phyloP scores from a whole-genome alignment of 1,284 basidiomycete species.

The Ganoderma lingzhi region DNA sequence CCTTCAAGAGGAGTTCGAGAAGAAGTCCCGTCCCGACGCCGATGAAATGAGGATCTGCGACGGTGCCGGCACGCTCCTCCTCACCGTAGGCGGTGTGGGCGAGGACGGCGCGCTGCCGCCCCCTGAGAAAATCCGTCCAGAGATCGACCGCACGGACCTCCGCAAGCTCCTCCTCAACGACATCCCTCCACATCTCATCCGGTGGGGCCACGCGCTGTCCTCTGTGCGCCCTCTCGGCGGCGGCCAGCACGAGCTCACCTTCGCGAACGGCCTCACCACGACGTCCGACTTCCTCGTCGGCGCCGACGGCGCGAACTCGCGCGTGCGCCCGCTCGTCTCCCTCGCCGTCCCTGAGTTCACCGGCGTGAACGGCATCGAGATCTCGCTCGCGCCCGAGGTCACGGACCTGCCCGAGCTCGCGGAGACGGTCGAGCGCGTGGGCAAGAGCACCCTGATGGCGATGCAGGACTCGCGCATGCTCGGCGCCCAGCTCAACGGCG shows the following conservation, averaged over 20 bases:
- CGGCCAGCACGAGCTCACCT: conserved; percentile 20
- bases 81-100: neutral
- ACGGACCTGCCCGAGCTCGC: conserved; percentile 12
- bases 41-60: neutral
- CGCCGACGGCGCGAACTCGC: conserved; percentile 57
- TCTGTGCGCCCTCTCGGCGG: conserved; percentile 6
- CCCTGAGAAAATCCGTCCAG: conserved; percentile 11
- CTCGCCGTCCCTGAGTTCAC: conserved; percentile 11
- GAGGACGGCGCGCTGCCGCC: too few species aligned
- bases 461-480: conserved; percentile 12
- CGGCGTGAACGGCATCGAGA: conserved; percentile 19
- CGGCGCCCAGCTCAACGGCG: conserved; percentile 13
- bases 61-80: neutral
- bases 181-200: conserved; percentile 14
- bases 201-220: conserved; percentile 21
- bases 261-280: conserved; percentile 18
- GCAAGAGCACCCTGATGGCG: conserved; percentile 14
- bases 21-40: neutral
- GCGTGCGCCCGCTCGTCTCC: conserved; percentile 43
- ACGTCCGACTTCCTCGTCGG: conserved; percentile 46
- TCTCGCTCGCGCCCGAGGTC: conserved; percentile 16
- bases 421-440: conserved; percentile 21
- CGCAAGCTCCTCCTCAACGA: conserved; percentile 26
- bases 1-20: neutral
- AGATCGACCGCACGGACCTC: conserved; percentile 27